Base-by-base conservation (phyloP, 257 asterid species). In the Haberlea rhodopensis region DNA sequence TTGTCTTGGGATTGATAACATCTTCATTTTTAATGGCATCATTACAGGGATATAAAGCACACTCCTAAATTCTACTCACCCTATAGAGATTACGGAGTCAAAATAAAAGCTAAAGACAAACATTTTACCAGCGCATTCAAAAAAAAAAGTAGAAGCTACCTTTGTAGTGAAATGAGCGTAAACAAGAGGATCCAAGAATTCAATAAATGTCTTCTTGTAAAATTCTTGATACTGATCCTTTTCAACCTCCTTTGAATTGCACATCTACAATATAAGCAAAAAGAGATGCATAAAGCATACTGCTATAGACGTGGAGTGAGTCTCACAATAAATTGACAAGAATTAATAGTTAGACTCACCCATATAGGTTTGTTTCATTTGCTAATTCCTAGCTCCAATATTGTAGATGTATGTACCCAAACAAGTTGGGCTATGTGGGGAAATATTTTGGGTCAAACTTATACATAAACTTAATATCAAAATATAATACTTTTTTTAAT, bases 61-160 rank as follows among this genome's bases (percentile, higher is more conserved):
- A 75, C 99, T 86, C 80, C 99, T 86, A 67, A 94, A 94, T 78
- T 94, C 99, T 73, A 94, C 85, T 94, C 99, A 62, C 99, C 99
- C 99, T 94, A 79, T 77, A 77, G 6, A 72, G 67, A 57, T 62
- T 48, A 55, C 37, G 7, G 43, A 51, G 71, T 70, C 53, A 78
- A 49, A 34, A 57, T 27, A 52, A 62, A 29, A 28, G 66, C 25
- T 40, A 34, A 52, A 51, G 5, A n/a, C 5, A 13, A 11, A 53
- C 69, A 21, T 0, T 57, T 13, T 43, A 45, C 57, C 59, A n/a
- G 32, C 74, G 16, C 27, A 11, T 56, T 32, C 34, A 63, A 76
- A 11, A 48, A 53, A 18, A 66, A 62, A n/a, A n/a, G n/a, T 25
- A 24, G 27, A 13, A 15, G n/a, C n/a, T 75, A 94, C 99, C 99